Evolutionary conservation across 805 yeast species (phyloP).

Genomic region (Lipomyces yamadae): DNA sequence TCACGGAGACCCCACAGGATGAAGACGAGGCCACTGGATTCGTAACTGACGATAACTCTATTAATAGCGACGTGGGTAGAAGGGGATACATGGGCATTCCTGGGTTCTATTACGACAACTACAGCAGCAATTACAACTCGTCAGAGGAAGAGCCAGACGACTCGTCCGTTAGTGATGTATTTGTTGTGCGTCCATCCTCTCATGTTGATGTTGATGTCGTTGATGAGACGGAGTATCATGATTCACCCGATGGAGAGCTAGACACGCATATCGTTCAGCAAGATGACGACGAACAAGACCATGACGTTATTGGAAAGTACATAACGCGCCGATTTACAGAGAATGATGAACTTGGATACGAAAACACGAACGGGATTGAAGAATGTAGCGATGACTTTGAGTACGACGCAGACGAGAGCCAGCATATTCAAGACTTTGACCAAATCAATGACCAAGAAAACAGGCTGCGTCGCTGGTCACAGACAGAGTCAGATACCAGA

Average conservation of each 20-base stretch:
- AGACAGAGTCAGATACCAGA: constrained; percentile 3
- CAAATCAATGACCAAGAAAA: constrained; percentile 5
- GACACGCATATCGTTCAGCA: neutral
- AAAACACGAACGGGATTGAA: constrained; percentile 4
- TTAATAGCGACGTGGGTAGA: neutral
- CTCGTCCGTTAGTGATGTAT: constrained; percentile 20
- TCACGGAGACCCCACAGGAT: neutral
- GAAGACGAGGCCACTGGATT: neutral
- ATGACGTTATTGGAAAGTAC: constrained; percentile 19
- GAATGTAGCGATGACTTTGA: constrained; percentile 10
- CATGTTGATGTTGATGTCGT: constrained; percentile 7
- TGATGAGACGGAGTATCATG: neutral
- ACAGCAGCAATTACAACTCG: constrained; percentile 30
- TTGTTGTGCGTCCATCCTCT: constrained; percentile 10
- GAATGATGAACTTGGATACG: neutral
- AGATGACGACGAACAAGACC: constrained; percentile 10
- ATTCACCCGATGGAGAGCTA: neutral
- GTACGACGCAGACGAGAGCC: neutral
- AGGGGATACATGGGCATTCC: constrained; percentile 23
- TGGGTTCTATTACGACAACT: constrained; percentile 27
- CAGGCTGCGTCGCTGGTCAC: neutral
- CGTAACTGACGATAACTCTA: neutral
- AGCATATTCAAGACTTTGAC: constrained; percentile 23
- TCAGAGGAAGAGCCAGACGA: constrained; percentile 36
- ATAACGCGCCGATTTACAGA: constrained; percentile 7